A percentile compares a stretch with the other conserved stretches of the same genome.
Conservation (phyloP, 208 protist species). For the Leptomonas pyrrhocoris region DNA sequence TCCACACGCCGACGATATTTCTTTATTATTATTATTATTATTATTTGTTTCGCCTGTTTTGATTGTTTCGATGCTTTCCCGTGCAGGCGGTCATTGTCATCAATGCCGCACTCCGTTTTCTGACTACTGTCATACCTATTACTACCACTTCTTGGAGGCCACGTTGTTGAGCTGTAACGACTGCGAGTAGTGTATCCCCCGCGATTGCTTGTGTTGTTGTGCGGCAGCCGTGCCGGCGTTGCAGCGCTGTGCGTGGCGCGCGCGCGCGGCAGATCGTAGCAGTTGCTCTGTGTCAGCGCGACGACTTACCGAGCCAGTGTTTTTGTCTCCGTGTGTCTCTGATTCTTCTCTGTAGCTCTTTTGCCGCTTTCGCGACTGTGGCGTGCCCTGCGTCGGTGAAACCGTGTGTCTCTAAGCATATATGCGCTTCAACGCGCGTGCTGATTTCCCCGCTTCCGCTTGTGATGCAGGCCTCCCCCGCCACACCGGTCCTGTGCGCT, state of each 20-base stretch:
- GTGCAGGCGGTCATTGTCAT: not conserved
- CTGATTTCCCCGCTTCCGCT: no score
- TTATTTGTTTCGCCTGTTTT: constrained; percentile 5
- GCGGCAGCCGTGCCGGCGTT: not conserved
- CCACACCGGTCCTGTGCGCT: no score
- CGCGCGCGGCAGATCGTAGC: not conserved
- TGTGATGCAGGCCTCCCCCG: no score
- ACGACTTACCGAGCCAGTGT: not conserved
- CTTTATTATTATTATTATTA: not conserved
- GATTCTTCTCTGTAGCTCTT: not conserved
- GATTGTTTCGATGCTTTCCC: not conserved
- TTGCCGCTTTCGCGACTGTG: not conserved
- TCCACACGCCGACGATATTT: not conserved
- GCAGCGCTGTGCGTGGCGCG: not conserved
- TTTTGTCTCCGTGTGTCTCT: not conserved
- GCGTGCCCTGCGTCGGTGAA: not conserved
- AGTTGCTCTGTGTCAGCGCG: not conserved
- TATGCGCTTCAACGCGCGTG: no score
- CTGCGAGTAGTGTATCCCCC: not conserved
- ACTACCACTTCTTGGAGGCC: not conserved
- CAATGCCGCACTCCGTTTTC: not conserved
- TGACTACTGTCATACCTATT: not conserved
- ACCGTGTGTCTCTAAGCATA: no score
- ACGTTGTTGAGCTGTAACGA: not conserved
- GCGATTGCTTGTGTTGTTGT: not conserved